phyloP scores from a whole-genome alignment of 2,329 filamentous ascomycete species.

The Pyrenophora tritici-repentis region DNA sequence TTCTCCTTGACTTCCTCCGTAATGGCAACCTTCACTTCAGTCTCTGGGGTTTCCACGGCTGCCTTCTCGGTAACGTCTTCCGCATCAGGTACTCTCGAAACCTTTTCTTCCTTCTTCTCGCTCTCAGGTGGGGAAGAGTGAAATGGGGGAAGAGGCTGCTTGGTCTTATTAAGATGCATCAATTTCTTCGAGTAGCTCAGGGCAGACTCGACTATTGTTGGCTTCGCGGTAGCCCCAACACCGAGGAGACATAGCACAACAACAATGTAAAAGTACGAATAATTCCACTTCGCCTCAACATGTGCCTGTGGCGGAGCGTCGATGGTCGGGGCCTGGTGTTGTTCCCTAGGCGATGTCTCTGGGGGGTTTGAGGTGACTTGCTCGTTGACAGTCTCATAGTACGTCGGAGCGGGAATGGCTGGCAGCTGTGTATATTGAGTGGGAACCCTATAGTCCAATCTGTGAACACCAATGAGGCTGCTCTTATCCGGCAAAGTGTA shows the following conservation, averaged over 20 bases:
- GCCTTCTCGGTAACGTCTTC: constrained; percentile 13
- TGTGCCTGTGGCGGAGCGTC: constrained; percentile 25
- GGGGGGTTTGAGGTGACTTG: constrained; percentile 29
- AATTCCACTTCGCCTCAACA: constrained; percentile 18
- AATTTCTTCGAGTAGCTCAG: constrained; percentile 24
- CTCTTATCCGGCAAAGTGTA: constrained; percentile 39
- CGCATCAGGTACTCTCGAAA: background rate
- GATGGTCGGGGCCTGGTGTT: constrained; percentile 19
- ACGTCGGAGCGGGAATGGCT: constrained; percentile 35
- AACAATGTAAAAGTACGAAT: constrained; percentile 12
- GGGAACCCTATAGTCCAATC: constrained; percentile 36
- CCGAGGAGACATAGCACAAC: constrained; percentile 17
- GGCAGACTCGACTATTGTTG: constrained; percentile 14
- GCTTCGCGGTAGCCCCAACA: constrained; percentile 20
- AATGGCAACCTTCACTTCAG: constrained; percentile 5
- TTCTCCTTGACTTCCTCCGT: constrained; percentile 35
- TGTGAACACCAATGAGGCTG: constrained; percentile 49
- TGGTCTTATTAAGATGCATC: constrained; percentile 15
- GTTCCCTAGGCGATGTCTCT: constrained; percentile 25
- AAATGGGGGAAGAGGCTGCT: constrained; percentile 12
- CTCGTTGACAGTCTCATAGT: constrained; percentile 25
- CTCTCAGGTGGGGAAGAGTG: constrained; percentile 10
- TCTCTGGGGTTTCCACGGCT: constrained; percentile 7
- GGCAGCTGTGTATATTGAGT: constrained; percentile 24
- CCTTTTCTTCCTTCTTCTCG: constrained; percentile 8